These are phyloP conservation scores for Pseudoscleropodium purum DNA, from an alignment of 225 moss, liverwort and hornwort species.

Conservation along the genomic window DNA sequence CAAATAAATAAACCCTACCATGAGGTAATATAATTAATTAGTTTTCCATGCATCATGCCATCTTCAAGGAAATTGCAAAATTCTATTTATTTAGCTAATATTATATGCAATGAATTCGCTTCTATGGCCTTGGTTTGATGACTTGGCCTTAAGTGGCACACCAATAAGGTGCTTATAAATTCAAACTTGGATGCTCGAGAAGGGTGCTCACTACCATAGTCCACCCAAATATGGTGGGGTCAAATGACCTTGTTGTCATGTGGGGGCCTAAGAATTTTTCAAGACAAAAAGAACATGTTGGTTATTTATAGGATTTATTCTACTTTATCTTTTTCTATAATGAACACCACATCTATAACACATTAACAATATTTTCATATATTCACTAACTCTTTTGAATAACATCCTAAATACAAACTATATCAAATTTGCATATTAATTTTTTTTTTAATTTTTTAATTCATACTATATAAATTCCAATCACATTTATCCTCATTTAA, in stretches of 20 bases:
- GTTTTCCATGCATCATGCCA: not conserved
- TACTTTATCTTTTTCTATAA: not conserved
- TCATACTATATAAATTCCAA: not conserved
- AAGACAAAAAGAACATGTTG: not conserved
- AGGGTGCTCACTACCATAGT: not conserved
- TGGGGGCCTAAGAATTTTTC: fast-evolving
- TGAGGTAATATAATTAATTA: not conserved
- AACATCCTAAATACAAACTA: not conserved
- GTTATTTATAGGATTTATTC: not conserved
- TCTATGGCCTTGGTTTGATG: not conserved
- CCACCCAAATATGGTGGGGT: not conserved
- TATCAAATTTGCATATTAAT: not conserved
- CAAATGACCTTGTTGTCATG: not conserved
- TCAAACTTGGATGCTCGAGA: fast-evolving
- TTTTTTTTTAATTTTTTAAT: not conserved
- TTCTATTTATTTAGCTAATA: not conserved
- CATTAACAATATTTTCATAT: not conserved
- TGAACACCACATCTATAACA: not conserved
- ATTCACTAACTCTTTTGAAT: not conserved
- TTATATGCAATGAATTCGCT: not conserved
- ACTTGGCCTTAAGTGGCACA: not conserved
- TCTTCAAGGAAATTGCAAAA: not conserved
- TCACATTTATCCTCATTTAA: not conserved
- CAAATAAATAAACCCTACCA: not conserved
- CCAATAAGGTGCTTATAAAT: not conserved